Base-by-base conservation (phyloP, 202 grass and related monocot genomes). In the Dendrocalamus latiflorus region DNA sequence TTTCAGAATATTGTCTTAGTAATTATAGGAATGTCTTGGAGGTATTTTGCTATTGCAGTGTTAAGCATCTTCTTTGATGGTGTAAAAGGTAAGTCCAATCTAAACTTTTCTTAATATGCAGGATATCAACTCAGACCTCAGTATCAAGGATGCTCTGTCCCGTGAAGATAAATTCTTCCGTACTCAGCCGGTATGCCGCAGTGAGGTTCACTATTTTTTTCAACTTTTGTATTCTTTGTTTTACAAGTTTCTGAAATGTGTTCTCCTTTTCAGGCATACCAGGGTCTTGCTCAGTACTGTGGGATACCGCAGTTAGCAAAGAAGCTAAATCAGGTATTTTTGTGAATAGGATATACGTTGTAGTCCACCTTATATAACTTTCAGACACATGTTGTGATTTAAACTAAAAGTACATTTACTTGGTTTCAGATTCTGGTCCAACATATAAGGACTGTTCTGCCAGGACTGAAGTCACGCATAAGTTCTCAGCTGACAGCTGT, bases 241-340 rank as follows among this genome's bases (percentile, higher is more conserved):
- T 65, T 82, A 33, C 12, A 53, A 12, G 22, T 58, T 84, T 51
- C 73, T 63, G 54, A 74, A 75, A 83, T 50, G 30, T 70, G 75
- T 68, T 39, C 8, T 76, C 68, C 49, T 68, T 88, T 84, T 65
- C 82, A 99, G 96, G 96, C 88, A 84, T 99, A 99, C 82, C 88
- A 99, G 74, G 96, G 93, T 77, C 85, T 99, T 91, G 70, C 96
- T 80, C 88, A 95, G 74, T 90, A 89, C 71, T 99, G 96, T 81
- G 96, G 96, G 33, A 91, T 99, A 84, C 91, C 91, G 4, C 91
- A 99, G 63, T 86, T 99, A 87, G 96, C 96, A 49, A 99, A 96
- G 88, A 99, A 99, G 88, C 80, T 99, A 72, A 99, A 99, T 30
- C 93, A 90, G 88, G 96, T 99, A 87, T 51, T 66, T 25, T 66